These are phyloP conservation scores for Aureococcus anophagefferens DNA, from an alignment of 108 stramenopile species.

Conservation along the genomic window DNA sequence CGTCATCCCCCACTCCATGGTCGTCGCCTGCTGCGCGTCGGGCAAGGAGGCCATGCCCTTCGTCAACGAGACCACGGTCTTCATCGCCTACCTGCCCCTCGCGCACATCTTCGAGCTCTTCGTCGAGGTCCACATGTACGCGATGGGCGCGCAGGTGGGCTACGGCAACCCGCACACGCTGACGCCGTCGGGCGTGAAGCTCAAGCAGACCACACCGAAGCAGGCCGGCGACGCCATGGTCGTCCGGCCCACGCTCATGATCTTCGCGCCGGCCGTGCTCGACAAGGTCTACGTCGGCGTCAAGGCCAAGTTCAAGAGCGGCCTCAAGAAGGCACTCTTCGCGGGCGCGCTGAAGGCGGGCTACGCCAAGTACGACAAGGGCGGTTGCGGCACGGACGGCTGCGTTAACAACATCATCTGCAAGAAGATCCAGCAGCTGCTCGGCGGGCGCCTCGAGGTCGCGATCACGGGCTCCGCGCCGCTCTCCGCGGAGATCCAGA, in stretches of 20 bases:
- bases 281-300: constrained; percentile 14
- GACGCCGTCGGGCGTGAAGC: constrained; percentile 1
- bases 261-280: constrained; percentile 17
- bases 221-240: constrained; percentile 18
- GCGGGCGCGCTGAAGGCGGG: too few relatives aligned
- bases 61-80: constrained; percentile 8
- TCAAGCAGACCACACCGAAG: too few relatives aligned
- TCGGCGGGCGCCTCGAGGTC: constrained; percentile 20
- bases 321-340: constrained; percentile 13
- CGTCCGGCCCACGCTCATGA: constrained; percentile 21
- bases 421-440: constrained; percentile 18
- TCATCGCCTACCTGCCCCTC: constrained; percentile 24
- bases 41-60: constrained; percentile 27
- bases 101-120: constrained; percentile 22
- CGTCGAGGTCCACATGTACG: constrained; percentile 5
- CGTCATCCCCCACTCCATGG: constrained; percentile 69
- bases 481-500: constrained; percentile 14
- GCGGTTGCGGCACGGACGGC: neutral
- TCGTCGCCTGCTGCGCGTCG: constrained; percentile 56
- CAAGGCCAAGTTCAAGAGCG: constrained; percentile 3
- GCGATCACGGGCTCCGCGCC: constrained; percentile 17
- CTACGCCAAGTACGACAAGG: neutral
- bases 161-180: constrained; percentile 10
- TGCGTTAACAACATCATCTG: constrained; percentile 9
- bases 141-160: constrained; percentile 11